phyloP scores from a whole-genome alignment of 1,284 basidiomycete species.

The Pseudozyma tsukubaensis region DNA sequence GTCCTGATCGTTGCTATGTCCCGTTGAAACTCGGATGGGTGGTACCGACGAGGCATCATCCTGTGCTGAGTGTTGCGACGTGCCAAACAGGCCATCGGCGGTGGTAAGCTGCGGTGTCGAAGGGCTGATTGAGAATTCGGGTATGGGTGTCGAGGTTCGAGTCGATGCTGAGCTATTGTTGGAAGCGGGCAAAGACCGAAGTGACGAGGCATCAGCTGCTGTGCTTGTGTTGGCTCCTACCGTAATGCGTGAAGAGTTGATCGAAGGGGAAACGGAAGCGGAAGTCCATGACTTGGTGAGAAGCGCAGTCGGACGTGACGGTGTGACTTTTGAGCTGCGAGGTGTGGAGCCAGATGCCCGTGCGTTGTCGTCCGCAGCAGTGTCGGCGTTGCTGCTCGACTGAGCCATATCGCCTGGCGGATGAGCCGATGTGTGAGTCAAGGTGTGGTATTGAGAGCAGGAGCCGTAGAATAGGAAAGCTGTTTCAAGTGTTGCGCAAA shows the following conservation, averaged over 20 bases:
- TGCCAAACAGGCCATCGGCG: background rate
- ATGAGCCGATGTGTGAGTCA: no score
- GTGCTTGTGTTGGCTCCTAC: constrained; percentile 40
- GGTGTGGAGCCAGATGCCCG: constrained; percentile 5
- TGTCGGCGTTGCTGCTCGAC: constrained; percentile 9
- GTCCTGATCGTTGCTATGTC: constrained; percentile 7
- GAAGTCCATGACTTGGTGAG: constrained; percentile 37
- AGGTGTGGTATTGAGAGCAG: no score
- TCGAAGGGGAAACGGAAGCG: constrained; percentile 21
- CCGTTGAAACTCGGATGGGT: constrained; percentile 7
- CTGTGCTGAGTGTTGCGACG: background rate
- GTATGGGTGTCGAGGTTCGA: constrained; percentile 29
- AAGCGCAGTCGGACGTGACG: constrained; percentile 21
- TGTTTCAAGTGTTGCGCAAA: constrained; percentile 3
- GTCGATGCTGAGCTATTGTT: constrained; percentile 26
- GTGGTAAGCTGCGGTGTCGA: constrained; percentile 19
- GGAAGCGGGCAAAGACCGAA: constrained; percentile 9
- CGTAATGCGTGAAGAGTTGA: constrained; percentile 34
- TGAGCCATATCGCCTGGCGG: constrained; percentile 15
- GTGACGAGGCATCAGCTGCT: constrained; percentile 22
- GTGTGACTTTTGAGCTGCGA: constrained; percentile 3
- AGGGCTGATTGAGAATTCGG: constrained; percentile 21
- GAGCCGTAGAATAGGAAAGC: background rate
- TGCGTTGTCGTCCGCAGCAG: constrained; percentile 5
- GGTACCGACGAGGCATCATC: background rate